phyloP scores from a whole-genome alignment of 1,284 basidiomycete species.

The Leccinum griseonigrum region DNA sequence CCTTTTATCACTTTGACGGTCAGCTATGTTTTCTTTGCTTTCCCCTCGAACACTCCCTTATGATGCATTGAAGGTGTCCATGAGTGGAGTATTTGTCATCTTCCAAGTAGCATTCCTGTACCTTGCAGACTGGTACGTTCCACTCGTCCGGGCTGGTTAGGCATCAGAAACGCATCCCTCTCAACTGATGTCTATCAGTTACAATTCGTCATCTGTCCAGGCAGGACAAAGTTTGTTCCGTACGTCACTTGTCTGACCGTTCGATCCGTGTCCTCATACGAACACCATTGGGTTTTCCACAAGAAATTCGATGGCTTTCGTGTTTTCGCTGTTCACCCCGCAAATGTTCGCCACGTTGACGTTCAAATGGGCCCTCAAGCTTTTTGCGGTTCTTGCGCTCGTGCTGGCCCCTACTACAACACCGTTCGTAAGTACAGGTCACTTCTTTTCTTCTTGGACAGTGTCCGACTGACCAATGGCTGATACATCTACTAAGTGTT shows the following conservation, averaged over 20 bases:
- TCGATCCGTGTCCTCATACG: neutral
- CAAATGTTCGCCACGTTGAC: conserved; percentile 58
- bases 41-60: neutral
- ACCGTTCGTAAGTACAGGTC: conserved; percentile 50
- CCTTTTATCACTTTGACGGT: conserved; percentile 43
- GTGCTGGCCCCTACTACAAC: conserved; percentile 52
- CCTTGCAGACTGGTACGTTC: conserved; percentile 63
- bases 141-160: neutral
- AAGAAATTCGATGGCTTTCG: conserved; percentile 57
- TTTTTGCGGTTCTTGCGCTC: conserved; percentile 59
- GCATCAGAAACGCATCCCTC: neutral
- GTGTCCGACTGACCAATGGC: neutral
- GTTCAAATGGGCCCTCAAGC: conserved; percentile 68
- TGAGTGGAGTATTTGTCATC: conserved; percentile 55
- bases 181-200: conserved; percentile 37
- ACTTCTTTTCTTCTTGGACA: neutral
- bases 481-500: conserved; percentile 8
- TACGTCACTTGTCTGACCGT: conserved; percentile 29
- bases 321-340: conserved; percentile 62
- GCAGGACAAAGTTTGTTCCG: conserved; percentile 73
- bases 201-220: conserved; percentile 69
- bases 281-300: neutral
- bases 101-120: conserved; percentile 68
- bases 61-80: conserved; percentile 47
- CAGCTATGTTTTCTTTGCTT: neutral